Evolutionary conservation across 805 yeast species (phyloP).

Genomic region (Pichia pseudocactophila): DNA sequence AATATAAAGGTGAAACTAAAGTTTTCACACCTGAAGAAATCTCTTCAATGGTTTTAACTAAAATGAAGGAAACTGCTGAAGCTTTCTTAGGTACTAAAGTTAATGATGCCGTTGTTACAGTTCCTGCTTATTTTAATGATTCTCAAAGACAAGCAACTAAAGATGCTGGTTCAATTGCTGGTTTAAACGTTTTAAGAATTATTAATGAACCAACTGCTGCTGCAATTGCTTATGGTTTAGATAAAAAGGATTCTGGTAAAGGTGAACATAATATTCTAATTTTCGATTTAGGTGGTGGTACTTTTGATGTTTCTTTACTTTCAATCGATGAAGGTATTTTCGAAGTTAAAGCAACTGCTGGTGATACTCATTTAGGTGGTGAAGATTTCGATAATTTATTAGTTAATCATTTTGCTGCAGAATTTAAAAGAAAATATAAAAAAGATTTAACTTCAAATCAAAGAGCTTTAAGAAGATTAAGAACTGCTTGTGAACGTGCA

Average conservation of each 20-base stretch:
- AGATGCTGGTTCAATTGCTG: slow-evolving; percentile 96
- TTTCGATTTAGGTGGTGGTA: slow-evolving; percentile 97
- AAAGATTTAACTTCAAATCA: slow-evolving; percentile 87
- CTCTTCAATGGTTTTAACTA: slow-evolving; percentile 83
- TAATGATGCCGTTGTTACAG: slow-evolving; percentile 89
- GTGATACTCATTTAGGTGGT: slow-evolving; percentile 94
- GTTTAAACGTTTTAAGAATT: slow-evolving; percentile 88
- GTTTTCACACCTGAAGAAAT: slow-evolving; percentile 90
- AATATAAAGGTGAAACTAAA: slow-evolving; percentile 78
- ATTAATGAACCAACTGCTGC: slow-evolving; percentile 98
- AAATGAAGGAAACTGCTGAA: slow-evolving; percentile 88
- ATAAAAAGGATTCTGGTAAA: slow-evolving; percentile 67
- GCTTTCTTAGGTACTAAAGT: slow-evolving; percentile 77
- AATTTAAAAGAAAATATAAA: slow-evolving; percentile 97
- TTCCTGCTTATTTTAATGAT: slow-evolving; percentile 95
- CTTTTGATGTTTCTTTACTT: slow-evolving; percentile 90
- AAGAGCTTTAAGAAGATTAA: slow-evolving; percentile 95
- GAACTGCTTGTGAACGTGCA: slow-evolving; percentile 98
- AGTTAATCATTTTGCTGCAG: slow-evolving; percentile 87
- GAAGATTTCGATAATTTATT: slow-evolving; percentile 97
- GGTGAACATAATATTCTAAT: slow-evolving; percentile 75
- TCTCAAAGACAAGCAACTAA: slow-evolving; percentile 98
- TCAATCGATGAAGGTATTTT: slow-evolving; percentile 94
- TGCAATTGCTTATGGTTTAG: slow-evolving; percentile 93
- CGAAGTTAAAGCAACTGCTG: slow-evolving; percentile 92